Conservation (phyloP, 441 rosid genomes). For the Mallotus repandus region DNA sequence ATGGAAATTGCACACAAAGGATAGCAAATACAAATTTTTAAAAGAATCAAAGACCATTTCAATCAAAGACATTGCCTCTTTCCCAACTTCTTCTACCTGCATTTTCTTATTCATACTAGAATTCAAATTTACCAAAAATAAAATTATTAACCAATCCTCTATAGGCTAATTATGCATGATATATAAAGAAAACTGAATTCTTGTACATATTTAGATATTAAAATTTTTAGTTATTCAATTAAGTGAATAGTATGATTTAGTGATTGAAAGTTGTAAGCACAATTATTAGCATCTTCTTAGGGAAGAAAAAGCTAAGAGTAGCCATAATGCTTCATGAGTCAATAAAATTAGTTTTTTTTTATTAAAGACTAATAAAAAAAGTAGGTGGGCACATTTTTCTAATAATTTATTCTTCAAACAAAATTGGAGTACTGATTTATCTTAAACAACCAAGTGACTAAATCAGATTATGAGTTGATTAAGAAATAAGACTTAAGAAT, state of each 20-base stretch:
- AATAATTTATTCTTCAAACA: no score
- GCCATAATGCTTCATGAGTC: no score
- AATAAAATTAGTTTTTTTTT: not conserved
- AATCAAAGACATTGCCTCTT: constrained; percentile 27
- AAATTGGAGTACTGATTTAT: no score
- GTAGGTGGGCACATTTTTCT: not conserved
- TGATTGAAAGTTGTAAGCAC: no score
- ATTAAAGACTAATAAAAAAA: not conserved
- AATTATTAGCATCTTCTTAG: no score
- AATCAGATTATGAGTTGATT: not conserved
- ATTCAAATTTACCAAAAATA: not conserved
- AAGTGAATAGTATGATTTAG: no score
- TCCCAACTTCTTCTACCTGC: constrained; percentile 45
- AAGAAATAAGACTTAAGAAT: not conserved
- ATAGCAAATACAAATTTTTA: not conserved
- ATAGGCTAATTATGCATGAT: no score
- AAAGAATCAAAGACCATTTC: constrained; percentile 5
- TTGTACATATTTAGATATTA: no score
- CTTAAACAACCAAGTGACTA: not conserved
- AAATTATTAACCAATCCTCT: not conserved
- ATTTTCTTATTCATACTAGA: constrained; percentile 1
- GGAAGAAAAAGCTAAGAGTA: no score
- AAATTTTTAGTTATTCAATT: no score
- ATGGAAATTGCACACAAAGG: not conserved
- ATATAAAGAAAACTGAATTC: no score